Base-by-base conservation (phyloP, 148 eudicot species). In the Persicaria tinctoria region DNA sequence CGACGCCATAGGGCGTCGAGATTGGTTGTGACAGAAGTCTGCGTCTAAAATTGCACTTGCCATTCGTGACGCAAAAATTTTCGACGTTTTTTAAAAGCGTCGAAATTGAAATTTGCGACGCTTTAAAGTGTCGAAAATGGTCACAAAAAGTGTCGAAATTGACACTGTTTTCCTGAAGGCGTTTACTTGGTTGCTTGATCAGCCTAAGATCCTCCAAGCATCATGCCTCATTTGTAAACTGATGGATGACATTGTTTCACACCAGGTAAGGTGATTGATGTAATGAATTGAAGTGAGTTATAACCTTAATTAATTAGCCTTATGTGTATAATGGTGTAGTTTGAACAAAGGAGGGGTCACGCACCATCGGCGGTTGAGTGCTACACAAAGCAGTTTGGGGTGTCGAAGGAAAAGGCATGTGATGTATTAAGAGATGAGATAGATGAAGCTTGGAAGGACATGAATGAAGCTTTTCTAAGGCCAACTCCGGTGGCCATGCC, bases 201-300 rank as follows among this genome's bases (percentile, higher is more conserved):
- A 12, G 13, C 78, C 78, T 49, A 53, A 7, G 68, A 14, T 50
- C 6, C 14, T 50, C 38, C 32, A 23, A 9, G 78, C 73, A 51
- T 16, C 51, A 32, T 6, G 6, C 3, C 2, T 23, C 13, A 68
- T 76, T 5, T 47, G 57, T 54, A 47, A 59, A 55, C 17, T 75
- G 4, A 75, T 75, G 77, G 72, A 75, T 60, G 77, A 75, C 72
- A 75, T 75, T 0, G 72, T 63, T 3, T 46, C 57, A 13, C 69
- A 75, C 48, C 5, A 23, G 51, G 71, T 18, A 32, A 56, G 7
- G 2, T 56, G 17, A 56, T n/a, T n/a, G 27, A 23, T 23, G 27
- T 23, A 23, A 23, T 23, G 27, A 23, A 23, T 23, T 23, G 27
- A 23, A 23, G 27, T 23, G 27, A 23, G 27, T 23, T 23, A 23